Base-by-base conservation (phyloP, 306 rosid species). In the Ammopiptanthus mongolicus region DNA sequence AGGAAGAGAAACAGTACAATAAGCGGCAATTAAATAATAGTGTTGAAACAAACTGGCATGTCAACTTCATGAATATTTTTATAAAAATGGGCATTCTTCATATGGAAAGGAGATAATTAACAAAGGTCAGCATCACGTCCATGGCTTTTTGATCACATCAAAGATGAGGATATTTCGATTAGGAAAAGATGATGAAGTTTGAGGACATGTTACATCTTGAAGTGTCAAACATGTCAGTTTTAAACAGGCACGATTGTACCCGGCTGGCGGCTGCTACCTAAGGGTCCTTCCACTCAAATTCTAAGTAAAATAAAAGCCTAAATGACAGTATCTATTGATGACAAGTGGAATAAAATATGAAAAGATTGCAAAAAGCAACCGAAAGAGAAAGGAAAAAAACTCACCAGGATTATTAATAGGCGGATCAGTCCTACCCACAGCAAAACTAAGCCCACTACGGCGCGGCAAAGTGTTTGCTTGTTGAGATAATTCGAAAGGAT, bases 391-490 rank as follows among this genome's bases (percentile, higher is more conserved):
- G 14, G 31, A n/a, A 51, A 48, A 60, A 65, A 46, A 66, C 90
- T 78, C 75, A 91, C 97, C 88, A 53, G 83, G 63, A 69, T 63
- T 64, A 39, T 75, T 66, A 22, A 69, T 41, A 36, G 84, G 68
- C 17, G 83, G 63, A 66, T 31, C 82, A 61, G 33, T 79, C 60
- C 81, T 80, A 59, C 93, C 97, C 46, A 92, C 81, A 59, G 97
- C 97, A 69, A 91, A 87, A 82, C 93, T 81, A 65, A 95, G 97
- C 60, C 97, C 97, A 74, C 97, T 90, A 33, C 47, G 80, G 61
- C 81, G 88, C 69, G 88, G 87, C 29, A 85, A 61, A n/a, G 53
- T 37, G 8, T 58, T 82, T 65, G 79, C 64, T 70, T 71, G 87
- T 66, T 71, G 62, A 36, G 86, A 76, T 3, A 83, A 76, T 64